Percentiles rank a stretch among this genome's conserved stretches.
phyloP scores from a whole-genome alignment of 1,284 basidiomycete genomes.

The Ganoderma sp. region DNA sequence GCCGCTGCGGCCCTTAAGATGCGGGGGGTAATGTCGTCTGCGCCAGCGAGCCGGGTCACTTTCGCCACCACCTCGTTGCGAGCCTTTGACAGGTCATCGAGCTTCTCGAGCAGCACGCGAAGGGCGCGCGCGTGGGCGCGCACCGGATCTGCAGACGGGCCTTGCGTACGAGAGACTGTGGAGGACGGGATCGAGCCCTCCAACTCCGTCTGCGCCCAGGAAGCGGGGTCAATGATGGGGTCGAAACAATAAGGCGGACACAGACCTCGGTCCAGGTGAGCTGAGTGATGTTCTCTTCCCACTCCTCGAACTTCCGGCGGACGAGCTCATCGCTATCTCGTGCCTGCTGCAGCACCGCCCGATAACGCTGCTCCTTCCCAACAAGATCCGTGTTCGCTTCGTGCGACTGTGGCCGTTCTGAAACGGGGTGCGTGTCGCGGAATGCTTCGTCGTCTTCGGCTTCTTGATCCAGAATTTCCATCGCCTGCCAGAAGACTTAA shows the following conservation, averaged over 20 bases:
- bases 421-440: conserved; percentile 50
- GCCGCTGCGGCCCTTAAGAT: conserved; percentile 72
- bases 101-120: conserved; percentile 78
- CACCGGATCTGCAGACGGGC: conserved; percentile 47
- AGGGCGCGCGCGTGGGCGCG: conserved; percentile 74
- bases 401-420: conserved; percentile 70
- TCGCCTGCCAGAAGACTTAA: conserved; percentile 56
- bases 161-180: conserved; percentile 48
- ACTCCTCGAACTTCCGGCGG: conserved; percentile 84
- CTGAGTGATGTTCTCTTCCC: conserved; percentile 76
- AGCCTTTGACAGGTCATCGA: conserved; percentile 75
- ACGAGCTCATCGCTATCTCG: conserved; percentile 78
- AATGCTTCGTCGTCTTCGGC: conserved; percentile 85
- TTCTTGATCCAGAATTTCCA: conserved; percentile 89
- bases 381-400: conserved; percentile 80
- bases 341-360: conserved; percentile 76
- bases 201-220: conserved; percentile 62
- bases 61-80: conserved; percentile 71
- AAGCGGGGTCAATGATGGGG: neutral
- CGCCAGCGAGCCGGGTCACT: conserved; percentile 65
- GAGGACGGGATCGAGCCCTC: conserved; percentile 73
- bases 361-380: conserved; percentile 74
- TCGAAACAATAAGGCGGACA: conserved; percentile 4
- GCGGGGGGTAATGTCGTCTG: conserved; percentile 79
- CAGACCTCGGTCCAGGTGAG: conserved; percentile 77